These are phyloP conservation scores for Ophiostoma fasciatum DNA, from an alignment of 2,329 filamentous ascomycete species.

Conservation along the genomic window DNA sequence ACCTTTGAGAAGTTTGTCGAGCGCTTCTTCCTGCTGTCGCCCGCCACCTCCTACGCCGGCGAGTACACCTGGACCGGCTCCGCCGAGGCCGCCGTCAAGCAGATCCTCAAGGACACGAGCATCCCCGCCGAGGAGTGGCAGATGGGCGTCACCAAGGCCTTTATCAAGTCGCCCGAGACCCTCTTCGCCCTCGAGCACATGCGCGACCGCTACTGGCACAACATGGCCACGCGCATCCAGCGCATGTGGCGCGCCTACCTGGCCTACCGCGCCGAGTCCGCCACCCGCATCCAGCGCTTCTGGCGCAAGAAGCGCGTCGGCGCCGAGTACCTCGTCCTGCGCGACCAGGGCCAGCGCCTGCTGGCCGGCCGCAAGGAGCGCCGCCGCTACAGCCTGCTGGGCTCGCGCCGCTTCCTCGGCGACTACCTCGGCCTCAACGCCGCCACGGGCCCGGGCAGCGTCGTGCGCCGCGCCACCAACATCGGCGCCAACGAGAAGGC, in stretches of 20 bases:
- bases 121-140: constrained; percentile 94
- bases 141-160: constrained; percentile 91
- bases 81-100: constrained; percentile 70
- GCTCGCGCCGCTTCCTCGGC: constrained; percentile 81
- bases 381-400: constrained; percentile 76
- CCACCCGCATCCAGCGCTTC: constrained; percentile 85
- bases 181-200: constrained; percentile 94
- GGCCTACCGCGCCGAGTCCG: constrained; percentile 81
- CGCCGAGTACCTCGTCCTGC: constrained; percentile 73
- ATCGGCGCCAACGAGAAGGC: constrained; percentile 59
- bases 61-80: constrained; percentile 95
- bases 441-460: constrained; percentile 60
- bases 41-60: constrained; percentile 88
- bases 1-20: constrained; percentile 98
- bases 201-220: constrained; percentile 97
- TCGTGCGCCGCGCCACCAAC: constrained; percentile 61
- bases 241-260: constrained; percentile 94
- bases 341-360: constrained; percentile 74
- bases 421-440: constrained; percentile 89
- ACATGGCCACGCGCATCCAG: constrained; percentile 97
- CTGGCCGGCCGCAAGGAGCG: constrained; percentile 81
- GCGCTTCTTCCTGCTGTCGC: constrained; percentile 87
- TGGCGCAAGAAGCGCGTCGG: constrained; percentile 90
- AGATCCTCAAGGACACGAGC: constrained; percentile 91
- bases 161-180: constrained; percentile 96